These are phyloP conservation scores for Apophysomyces ossiformis DNA, from an alignment of 371 early-diverging fungal genomes.

Conservation along the genomic window DNA sequence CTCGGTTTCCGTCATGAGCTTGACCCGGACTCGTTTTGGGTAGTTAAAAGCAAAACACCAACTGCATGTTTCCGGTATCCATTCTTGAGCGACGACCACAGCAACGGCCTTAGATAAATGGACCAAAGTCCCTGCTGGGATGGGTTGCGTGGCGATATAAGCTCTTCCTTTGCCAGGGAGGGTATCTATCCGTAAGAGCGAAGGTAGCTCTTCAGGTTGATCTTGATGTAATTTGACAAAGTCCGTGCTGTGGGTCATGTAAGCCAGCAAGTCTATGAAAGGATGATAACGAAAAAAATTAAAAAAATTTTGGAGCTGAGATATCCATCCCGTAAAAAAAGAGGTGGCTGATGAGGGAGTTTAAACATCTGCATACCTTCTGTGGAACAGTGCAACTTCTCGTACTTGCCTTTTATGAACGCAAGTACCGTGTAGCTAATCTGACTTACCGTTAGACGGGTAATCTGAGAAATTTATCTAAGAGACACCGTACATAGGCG, in stretches of 20 bases:
- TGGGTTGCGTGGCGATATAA: constrained; percentile 28
- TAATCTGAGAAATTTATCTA: too few species aligned
- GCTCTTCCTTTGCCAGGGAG: constrained; percentile 47
- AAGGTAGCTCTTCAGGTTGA: constrained; percentile 7
- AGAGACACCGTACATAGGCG: too few species aligned
- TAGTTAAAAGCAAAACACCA: constrained; percentile 47
- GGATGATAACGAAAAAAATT: constrained; percentile 11
- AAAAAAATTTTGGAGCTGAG: constrained; percentile 10
- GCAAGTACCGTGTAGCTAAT: neutral
- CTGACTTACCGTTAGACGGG: too few species aligned
- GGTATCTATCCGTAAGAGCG: constrained; percentile 9
- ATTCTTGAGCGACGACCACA: constrained; percentile 43
- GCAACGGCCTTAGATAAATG: constrained; percentile 38
- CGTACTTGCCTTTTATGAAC: neutral
- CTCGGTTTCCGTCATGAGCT: constrained; percentile 17
- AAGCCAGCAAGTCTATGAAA: neutral
- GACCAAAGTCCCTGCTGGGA: constrained; percentile 32
- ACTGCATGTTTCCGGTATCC: constrained; percentile 45
- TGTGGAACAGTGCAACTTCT: neutral
- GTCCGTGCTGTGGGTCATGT: neutral
- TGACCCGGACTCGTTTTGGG: constrained; percentile 40
- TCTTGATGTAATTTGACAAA: constrained; percentile 23
- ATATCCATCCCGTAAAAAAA: neutral
- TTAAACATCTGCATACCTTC: too few species aligned
- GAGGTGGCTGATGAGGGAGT: too few species aligned